Conservation (phyloP, 306 rosid genomes). For the Oemleria cerasiformis region DNA sequence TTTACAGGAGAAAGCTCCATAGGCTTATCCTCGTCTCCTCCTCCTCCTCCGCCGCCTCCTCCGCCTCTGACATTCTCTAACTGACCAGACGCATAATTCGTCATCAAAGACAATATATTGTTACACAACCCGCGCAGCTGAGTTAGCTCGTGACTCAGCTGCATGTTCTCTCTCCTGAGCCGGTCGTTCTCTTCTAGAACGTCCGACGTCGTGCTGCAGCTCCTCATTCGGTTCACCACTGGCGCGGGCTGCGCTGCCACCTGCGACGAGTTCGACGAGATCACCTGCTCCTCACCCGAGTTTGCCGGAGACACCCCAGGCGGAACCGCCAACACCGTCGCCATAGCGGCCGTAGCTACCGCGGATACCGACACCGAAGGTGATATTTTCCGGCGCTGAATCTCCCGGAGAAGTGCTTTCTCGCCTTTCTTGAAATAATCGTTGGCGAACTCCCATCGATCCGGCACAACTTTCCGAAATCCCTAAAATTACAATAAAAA, state of each 20-base stretch:
- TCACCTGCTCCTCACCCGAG: conserved; percentile 90
- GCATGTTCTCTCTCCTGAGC: conserved; percentile 75
- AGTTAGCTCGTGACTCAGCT: conserved; percentile 69
- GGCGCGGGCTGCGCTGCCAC: conserved; percentile 26
- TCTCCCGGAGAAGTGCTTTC: conserved; percentile 76
- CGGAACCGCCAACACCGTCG: conserved; percentile 12
- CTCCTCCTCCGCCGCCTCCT: conserved; percentile 8
- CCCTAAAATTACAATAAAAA: conserved; percentile 45
- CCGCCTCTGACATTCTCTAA: conserved; percentile 23
- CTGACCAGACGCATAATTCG: conserved; percentile 64
- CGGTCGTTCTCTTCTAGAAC: conserved; percentile 77
- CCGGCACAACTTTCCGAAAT: conserved; percentile 92
- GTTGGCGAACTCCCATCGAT: conserved; percentile 94
- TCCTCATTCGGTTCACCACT: conserved; percentile 39
- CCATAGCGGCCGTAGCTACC: conserved; percentile 3
- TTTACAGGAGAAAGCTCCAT: conserved; percentile 44
- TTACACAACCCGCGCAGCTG: conserved; percentile 72
- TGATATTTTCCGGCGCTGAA: conserved; percentile 75
- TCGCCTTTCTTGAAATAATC: conserved; percentile 77
- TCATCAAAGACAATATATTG: conserved; percentile 66
- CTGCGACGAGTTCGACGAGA: conserved; percentile 81
- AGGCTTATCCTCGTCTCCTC: conserved; percentile 32
- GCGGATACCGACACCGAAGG: conserved; percentile 6
- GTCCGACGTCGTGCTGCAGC: conserved; percentile 69
- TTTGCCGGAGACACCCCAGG: conserved; percentile 66